Conservation (phyloP, 2,329 filamentous ascomycete species). For the Monosporascus sp. region DNA sequence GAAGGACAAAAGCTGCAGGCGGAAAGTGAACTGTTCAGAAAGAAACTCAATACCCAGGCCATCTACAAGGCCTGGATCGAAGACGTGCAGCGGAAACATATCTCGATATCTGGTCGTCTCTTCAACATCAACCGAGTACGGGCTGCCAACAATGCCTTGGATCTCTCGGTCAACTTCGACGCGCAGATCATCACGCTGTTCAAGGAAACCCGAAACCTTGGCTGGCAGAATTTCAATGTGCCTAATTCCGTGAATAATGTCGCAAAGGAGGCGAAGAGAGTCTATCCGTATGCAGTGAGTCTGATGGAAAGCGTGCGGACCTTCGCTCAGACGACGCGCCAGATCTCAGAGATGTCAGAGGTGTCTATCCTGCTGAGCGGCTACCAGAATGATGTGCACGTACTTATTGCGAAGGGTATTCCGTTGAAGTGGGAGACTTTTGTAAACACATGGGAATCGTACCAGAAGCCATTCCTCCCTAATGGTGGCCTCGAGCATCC, state of each 20-base stretch:
- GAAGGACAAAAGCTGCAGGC: conserved; percentile 91
- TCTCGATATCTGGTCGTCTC: conserved; percentile 85
- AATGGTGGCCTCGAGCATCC: conserved; percentile 56
- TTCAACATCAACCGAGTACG: conserved; percentile 87
- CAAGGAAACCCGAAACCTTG: conserved; percentile 94
- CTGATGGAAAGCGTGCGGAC: conserved; percentile 98
- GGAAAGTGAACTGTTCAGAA: conserved; percentile 89
- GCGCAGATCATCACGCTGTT: conserved; percentile 95
- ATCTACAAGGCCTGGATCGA: conserved; percentile 95
- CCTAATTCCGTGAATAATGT: conserved; percentile 93
- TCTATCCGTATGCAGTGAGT: conserved; percentile 96
- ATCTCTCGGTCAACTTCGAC: conserved; percentile 94
- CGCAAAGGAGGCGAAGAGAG: conserved; percentile 96
- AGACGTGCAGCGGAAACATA: conserved; percentile 81
- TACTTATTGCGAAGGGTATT: conserved; percentile 77
- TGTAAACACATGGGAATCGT: conserved; percentile 91
- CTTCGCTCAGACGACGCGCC: conserved; percentile 78
- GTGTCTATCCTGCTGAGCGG: conserved; percentile 84
- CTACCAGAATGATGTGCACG: conserved; percentile 86
- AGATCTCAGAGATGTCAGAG: conserved; percentile 79
- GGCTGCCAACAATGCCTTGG: conserved; percentile 82
- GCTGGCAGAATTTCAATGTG: conserved; percentile 91
- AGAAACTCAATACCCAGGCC: conserved; percentile 88
- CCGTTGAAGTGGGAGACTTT: conserved; percentile 96
- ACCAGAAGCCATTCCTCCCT: conserved; percentile 58